A percentile compares a stretch with the other conserved stretches of the same genome.
Evolutionary conservation across 2,329 filamentous ascomycete species (phyloP).

Genomic region (Chaetomiaceae sp.): DNA sequence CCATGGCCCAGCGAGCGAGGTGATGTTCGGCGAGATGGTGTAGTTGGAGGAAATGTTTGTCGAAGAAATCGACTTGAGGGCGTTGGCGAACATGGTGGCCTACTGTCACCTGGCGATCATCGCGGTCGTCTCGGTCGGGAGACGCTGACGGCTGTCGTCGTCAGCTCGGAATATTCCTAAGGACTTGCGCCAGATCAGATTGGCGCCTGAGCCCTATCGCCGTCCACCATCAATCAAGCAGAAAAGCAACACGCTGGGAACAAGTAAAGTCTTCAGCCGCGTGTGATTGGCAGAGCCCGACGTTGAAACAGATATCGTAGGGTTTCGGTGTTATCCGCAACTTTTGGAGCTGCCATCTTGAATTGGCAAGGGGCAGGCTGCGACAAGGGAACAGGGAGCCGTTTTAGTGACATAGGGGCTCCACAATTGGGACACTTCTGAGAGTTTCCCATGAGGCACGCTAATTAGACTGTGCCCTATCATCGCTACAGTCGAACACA

Average conservation of each 20-base stretch:
- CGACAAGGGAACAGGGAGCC: not conserved
- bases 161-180: not conserved
- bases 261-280: not conserved
- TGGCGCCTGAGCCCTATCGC: not conserved
- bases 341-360: not conserved
- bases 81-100: constrained; percentile 78
- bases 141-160: not conserved
- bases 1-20: constrained; percentile 86
- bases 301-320: not conserved
- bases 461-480: not conserved
- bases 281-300: not conserved
- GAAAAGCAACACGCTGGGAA: not conserved
- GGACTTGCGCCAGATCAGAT: not conserved
- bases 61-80: constrained; percentile 86
- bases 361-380: not conserved
- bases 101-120: constrained; percentile 16
- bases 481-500: no score
- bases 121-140: constrained; percentile 4
- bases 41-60: constrained; percentile 92
- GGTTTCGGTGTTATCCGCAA: not conserved
- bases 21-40: constrained; percentile 68
- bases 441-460: not conserved
- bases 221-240: not conserved
- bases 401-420: not conserved
- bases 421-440: not conserved